phyloP scores from a whole-genome alignment of 306 rosid genomes.

The Abrus pulchellus region DNA sequence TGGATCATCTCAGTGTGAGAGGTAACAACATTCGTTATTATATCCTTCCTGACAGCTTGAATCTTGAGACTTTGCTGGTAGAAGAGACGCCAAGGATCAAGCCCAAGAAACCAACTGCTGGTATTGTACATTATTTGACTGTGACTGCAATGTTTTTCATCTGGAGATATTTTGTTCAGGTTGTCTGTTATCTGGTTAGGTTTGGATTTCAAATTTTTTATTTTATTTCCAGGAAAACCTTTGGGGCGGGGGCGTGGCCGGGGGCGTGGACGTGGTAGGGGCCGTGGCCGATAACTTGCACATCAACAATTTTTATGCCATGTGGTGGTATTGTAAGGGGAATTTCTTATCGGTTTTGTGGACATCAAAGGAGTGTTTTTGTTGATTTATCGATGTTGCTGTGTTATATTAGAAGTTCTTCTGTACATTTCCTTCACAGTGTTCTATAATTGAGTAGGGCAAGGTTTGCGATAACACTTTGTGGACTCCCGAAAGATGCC shows the following conservation, averaged over 20 bases:
- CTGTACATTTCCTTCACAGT: constrained; percentile 19
- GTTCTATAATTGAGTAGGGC: not conserved
- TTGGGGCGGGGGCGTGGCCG: constrained; percentile 81
- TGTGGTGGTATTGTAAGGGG: constrained; percentile 56
- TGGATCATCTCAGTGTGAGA: constrained; percentile 93
- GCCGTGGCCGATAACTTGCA: constrained; percentile 68
- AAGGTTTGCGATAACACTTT: not conserved
- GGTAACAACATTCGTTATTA: constrained; percentile 90
- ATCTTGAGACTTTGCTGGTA: constrained; percentile 54
- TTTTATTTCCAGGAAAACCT: constrained; percentile 68
- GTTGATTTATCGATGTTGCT: constrained; percentile 42
- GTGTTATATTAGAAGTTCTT: constrained; percentile 18
- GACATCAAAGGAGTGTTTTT: constrained; percentile 48
- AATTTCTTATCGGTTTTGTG: constrained; percentile 45
- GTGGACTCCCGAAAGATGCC: not conserved
- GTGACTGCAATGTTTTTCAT: not conserved
- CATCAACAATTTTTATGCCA: constrained; percentile 51
- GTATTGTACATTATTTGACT: constrained; percentile 49
- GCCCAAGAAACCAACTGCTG: constrained; percentile 95
- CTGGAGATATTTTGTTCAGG: not conserved
- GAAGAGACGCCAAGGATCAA: constrained; percentile 78
- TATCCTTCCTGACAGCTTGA: constrained; percentile 59
- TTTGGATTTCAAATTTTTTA: constrained; percentile 23
- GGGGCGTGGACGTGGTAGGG: constrained; percentile 88
- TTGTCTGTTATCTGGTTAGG: not conserved